Base-by-base conservation (phyloP, 306 rosid species). In the Mucuna pruriens region DNA sequence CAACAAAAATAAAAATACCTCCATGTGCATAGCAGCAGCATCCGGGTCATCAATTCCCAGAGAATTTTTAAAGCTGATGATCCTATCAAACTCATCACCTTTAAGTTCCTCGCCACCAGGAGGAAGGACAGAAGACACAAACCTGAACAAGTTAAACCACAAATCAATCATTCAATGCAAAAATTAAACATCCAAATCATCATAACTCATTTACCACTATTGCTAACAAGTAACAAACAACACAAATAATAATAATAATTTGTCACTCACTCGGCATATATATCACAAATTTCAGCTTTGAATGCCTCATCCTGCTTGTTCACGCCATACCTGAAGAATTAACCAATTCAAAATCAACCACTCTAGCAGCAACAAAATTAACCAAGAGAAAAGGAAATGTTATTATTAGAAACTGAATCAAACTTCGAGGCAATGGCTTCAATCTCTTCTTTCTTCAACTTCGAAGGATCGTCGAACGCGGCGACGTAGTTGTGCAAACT, bases 11-110 rank as follows among this genome's bases (percentile, higher is more conserved):
- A 71, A 76, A 66, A 82, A 49, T 81, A 93, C 99, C 94, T 96
- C 99, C 90, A 96, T 93, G 86, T 96, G 99, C 97, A 93, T 94
- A 40, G 87, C 48, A 75, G 99, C 99, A 45, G 99, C 98, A 77
- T 96, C 99, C 1, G 99, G 97, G 49, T 96, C 99, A 83, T 96
- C 98, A 80, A 96, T 90, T 49, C 94, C 99, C 83, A 96, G 67
- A 52, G 98, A 92, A 58, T 82, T 96, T 80, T 92, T 96, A 77
- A 96, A 92, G 62, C 26, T 89, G 60, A 87, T 65, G 9, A 96
- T 96, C 58, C 86, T 90, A 40, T 90, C 94, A 20, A 83, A 91
- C 78, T 96, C 99, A 20, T 92, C 97, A 1, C 99, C 99, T 67
- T 71, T 89, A 63, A 96, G 99, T 19, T 93, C 98, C 90, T 92